A percentile compares a stretch with the other conserved stretches of the same genome.
phyloP scores from a whole-genome alignment of 2,329 filamentous ascomycete genomes.

The Trichoderma koningii region DNA sequence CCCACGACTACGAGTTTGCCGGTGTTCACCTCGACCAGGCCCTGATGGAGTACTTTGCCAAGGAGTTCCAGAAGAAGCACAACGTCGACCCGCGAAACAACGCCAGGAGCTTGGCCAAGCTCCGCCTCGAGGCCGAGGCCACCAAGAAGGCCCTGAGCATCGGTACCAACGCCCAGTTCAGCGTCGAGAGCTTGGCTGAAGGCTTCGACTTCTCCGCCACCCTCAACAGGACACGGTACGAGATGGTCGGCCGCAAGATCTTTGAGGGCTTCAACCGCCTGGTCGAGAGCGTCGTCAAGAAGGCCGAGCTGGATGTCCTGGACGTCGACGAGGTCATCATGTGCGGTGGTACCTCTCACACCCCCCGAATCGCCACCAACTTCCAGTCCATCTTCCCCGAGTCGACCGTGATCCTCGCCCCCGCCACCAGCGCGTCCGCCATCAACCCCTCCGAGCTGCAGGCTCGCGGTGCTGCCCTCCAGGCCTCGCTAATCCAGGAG shows the following conservation, averaged over 20 bases:
- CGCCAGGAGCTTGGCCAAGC: constrained; percentile 80
- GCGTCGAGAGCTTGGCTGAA: constrained; percentile 85
- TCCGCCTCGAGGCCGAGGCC: constrained; percentile 86
- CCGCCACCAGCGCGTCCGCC: constrained; percentile 72
- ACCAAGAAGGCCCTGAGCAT: constrained; percentile 91
- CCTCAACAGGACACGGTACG: constrained; percentile 91
- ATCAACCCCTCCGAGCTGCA: constrained; percentile 93
- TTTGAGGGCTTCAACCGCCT: constrained; percentile 86
- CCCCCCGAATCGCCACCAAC: constrained; percentile 85
- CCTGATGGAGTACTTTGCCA: constrained; percentile 93
- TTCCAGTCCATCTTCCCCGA: constrained; percentile 78
- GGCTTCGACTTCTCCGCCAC: constrained; percentile 90
- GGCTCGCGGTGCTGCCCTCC: constrained; percentile 88
- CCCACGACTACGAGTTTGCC: constrained; percentile 92
- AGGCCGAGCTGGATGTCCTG: constrained; percentile 87
- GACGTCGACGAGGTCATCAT: constrained; percentile 95
- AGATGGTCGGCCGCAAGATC: constrained; percentile 82
- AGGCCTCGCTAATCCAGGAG: constrained; percentile 90
- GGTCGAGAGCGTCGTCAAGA: constrained; percentile 82
- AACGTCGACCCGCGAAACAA: constrained; percentile 83
- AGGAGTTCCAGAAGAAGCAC: constrained; percentile 99
- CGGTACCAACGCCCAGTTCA: constrained; percentile 85
- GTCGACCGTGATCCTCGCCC: constrained; percentile 76
- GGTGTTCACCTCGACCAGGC: constrained; percentile 86
- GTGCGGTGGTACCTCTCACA: constrained; percentile 88